A percentile compares a stretch with the other conserved stretches of the same genome.
phyloP scores from a whole-genome alignment of 2,329 filamentous ascomycete genomes.

The Aspergillus intermedius region DNA sequence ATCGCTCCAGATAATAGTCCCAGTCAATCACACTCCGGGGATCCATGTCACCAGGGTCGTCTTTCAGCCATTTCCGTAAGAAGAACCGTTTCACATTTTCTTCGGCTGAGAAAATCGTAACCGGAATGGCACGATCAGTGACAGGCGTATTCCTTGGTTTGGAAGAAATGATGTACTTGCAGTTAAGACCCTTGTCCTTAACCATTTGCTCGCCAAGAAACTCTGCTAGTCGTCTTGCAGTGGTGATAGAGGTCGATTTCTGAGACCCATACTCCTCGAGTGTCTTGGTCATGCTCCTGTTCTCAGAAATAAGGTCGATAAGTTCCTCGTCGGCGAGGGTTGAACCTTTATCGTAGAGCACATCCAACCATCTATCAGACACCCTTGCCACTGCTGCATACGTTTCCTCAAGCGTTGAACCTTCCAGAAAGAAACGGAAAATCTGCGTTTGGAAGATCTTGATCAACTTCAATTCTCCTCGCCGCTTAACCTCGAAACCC shows the following conservation, averaged over 20 bases:
- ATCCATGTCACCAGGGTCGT: constrained; percentile 86
- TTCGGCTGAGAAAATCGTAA: constrained; percentile 95
- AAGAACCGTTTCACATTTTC: constrained; percentile 81
- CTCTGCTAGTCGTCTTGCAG: constrained; percentile 86
- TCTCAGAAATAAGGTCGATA: constrained; percentile 99
- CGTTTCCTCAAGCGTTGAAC: constrained; percentile 76
- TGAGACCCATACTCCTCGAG: constrained; percentile 92
- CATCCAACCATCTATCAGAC: constrained; percentile 93
- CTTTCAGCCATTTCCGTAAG: constrained; percentile 89
- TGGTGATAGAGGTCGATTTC: constrained; percentile 99
- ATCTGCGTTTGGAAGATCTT: constrained; percentile 99
- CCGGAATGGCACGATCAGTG: constrained; percentile 87
- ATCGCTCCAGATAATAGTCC: constrained; percentile 92
- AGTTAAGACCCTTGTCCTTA: constrained; percentile 97
- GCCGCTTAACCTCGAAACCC: constrained; percentile 93
- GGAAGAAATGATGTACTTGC: constrained; percentile 97
- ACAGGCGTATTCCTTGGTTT: constrained; percentile 82
- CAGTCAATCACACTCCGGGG: constrained; percentile 87
- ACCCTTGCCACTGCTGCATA: constrained; percentile 90
- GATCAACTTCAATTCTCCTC: constrained; percentile 97
- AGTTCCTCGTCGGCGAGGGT: constrained; percentile 94
- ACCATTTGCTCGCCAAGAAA: constrained; percentile 98
- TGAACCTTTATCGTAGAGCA: constrained; percentile 77
- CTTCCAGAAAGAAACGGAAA: constrained; percentile 98
- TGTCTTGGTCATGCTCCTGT: constrained; percentile 95